These are phyloP conservation scores for Sequoiadendron giganteum DNA, from an alignment of 75 land plant species.

Conservation along the genomic window DNA sequence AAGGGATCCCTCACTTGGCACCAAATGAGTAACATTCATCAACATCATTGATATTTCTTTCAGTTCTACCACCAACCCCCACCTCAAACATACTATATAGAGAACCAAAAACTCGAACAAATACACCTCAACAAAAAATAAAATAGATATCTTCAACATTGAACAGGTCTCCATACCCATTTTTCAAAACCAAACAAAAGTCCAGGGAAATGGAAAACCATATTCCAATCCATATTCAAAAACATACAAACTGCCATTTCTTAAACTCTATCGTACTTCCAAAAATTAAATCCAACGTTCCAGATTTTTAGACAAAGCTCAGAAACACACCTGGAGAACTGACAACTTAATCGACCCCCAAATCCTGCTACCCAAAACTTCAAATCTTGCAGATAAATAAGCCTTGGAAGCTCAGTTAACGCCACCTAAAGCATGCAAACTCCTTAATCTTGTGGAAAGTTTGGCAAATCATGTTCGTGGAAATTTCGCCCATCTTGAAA, in stretches of 20 bases:
- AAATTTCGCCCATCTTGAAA: neutral
- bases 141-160: neutral
- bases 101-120: neutral
- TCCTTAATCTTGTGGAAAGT: neutral
- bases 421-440: neutral
- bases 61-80: neutral
- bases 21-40: neutral
- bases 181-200: neutral
- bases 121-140: neutral
- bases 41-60: neutral
- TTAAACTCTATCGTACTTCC: neutral
- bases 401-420: neutral
- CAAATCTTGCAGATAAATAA: neutral
- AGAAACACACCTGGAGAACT: neutral
- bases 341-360: neutral
- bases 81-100: neutral
- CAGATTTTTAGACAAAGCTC: neutral
- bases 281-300: neutral
- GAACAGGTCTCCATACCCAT: neutral
- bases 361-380: neutral
- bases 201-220: neutral
- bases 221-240: neutral
- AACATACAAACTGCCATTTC: neutral
- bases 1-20: neutral
- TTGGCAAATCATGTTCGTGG: neutral